phyloP scores from a whole-genome alignment of 495 filamentous ascomycete genomes.

The Aspergillus kassunensis region DNA sequence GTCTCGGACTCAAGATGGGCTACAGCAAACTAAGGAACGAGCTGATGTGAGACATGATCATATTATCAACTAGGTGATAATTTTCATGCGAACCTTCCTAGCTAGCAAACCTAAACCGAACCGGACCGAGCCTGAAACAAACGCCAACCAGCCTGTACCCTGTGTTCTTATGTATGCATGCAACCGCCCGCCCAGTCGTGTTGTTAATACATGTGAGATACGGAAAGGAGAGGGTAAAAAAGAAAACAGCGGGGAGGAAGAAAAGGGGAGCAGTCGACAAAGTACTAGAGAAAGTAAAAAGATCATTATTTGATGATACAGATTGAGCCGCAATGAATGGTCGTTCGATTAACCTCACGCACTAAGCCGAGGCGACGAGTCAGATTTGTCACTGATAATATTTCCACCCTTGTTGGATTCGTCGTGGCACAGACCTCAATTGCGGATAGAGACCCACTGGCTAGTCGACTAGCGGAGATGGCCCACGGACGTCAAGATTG shows the following conservation, averaged over 20 bases:
- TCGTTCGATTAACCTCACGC: slow-evolving; percentile 12
- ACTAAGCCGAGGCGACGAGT: neutral
- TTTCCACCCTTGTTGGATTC: slow-evolving; percentile 12
- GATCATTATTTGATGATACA: too few species aligned
- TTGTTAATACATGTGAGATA: slow-evolving; percentile 5
- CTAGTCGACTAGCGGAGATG: neutral
- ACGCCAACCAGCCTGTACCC: neutral
- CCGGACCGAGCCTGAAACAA: neutral
- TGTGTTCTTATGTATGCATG: neutral
- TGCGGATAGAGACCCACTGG: neutral
- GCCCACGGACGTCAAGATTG: neutral
- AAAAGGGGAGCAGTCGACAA: neutral
- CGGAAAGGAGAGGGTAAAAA: slow-evolving; percentile 2
- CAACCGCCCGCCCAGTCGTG: too few species aligned
- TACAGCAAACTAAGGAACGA: too few species aligned
- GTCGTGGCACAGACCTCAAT: neutral
- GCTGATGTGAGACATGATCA: too few species aligned
- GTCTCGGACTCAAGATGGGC: too few species aligned
- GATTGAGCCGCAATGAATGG: neutral
- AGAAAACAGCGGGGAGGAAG: slow-evolving; percentile 1
- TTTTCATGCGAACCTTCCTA: neutral
- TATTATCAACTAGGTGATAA: too few species aligned
- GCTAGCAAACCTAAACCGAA: too few species aligned
- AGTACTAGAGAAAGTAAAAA: neutral
- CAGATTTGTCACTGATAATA: slow-evolving; percentile 18